A percentile compares a stretch with the other conserved stretches of the same genome.
Conservation (phyloP, 495 filamentous ascomycete genomes). For the Pseudotulostoma volvatum region DNA sequence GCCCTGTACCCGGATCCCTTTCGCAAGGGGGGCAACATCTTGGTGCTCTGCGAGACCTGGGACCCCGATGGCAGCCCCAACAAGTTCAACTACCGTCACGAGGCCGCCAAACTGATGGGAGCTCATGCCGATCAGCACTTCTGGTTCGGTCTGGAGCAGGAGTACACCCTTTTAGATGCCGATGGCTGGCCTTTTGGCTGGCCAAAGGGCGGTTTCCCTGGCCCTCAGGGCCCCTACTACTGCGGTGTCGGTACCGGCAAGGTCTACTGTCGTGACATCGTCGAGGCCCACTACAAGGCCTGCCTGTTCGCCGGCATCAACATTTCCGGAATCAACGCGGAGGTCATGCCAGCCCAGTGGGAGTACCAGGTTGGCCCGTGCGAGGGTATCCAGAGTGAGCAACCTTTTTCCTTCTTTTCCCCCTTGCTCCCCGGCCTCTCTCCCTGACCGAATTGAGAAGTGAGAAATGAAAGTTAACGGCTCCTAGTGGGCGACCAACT, state of each 20-base stretch:
- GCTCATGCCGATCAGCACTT: constrained; percentile 66
- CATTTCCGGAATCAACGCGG: constrained; percentile 97
- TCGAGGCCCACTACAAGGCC: constrained; percentile 96
- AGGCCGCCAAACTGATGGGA: constrained; percentile 76
- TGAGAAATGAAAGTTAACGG: too few relatives aligned
- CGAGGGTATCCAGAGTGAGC: constrained; percentile 63
- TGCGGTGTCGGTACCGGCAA: constrained; percentile 95
- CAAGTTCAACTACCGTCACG: constrained; percentile 95
- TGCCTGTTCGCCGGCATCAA: constrained; percentile 83
- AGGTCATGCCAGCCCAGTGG: constrained; percentile 98
- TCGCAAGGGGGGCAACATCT: constrained; percentile 71
- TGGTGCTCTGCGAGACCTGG: constrained; percentile 92
- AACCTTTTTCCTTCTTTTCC: background rate
- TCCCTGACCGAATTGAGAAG: too few relatives aligned
- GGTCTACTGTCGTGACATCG: constrained; percentile 96
- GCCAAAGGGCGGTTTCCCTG: constrained; percentile 91
- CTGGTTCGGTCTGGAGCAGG: constrained; percentile 98
- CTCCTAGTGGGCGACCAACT: constrained; percentile 91
- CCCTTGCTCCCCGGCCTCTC: too few relatives aligned
- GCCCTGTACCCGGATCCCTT: constrained; percentile 88
- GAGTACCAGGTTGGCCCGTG: constrained; percentile 98
- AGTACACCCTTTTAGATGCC: constrained; percentile 84
- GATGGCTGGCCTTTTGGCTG: constrained; percentile 82
- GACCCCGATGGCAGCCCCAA: constrained; percentile 92
- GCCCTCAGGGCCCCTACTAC: constrained; percentile 96